These are phyloP conservation scores for Cladochytrium replicatum DNA, from an alignment of 192 early-diverging fungal genomes.

Conservation along the genomic window DNA sequence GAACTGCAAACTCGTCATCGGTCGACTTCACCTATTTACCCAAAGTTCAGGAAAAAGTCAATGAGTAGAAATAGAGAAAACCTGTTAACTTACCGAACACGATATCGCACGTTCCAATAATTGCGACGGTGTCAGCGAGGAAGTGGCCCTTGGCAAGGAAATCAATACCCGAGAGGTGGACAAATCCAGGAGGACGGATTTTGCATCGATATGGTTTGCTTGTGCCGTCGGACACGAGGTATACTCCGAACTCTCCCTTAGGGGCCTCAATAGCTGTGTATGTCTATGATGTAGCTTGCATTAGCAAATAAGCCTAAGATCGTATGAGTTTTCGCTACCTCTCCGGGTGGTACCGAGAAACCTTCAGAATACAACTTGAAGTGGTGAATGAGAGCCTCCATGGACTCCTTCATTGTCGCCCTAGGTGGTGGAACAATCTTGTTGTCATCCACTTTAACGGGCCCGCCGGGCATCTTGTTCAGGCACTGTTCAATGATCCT, in stretches of 20 bases:
- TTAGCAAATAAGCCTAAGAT: slow-evolving; percentile 1
- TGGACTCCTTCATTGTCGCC: slow-evolving; percentile 93
- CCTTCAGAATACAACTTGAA: slow-evolving; percentile 99
- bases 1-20: too few relatives aligned
- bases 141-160: slow-evolving; percentile 85
- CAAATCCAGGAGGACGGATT: slow-evolving; percentile 92
- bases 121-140: slow-evolving; percentile 90
- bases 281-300: slow-evolving; percentile 33
- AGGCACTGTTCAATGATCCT: slow-evolving; percentile 94
- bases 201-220: slow-evolving; percentile 96
- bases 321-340: too few relatives aligned
- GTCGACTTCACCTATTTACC: slow-evolving; percentile 31
- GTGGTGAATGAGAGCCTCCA: slow-evolving; percentile 98
- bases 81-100: slow-evolving; percentile 80
- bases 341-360: slow-evolving; percentile 90
- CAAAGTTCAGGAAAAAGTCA: too few relatives aligned
- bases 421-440: slow-evolving; percentile 93
- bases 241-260: slow-evolving; percentile 98
- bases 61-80: too few relatives aligned
- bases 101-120: slow-evolving; percentile 97
- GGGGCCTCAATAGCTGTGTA: slow-evolving; percentile 97
- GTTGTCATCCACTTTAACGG: slow-evolving; percentile 91
- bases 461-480: slow-evolving; percentile 90
- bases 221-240: slow-evolving; percentile 85
- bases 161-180: slow-evolving; percentile 83